Conservation (phyloP, 805 yeast genomes). For the Pichia occidentalis region DNA sequence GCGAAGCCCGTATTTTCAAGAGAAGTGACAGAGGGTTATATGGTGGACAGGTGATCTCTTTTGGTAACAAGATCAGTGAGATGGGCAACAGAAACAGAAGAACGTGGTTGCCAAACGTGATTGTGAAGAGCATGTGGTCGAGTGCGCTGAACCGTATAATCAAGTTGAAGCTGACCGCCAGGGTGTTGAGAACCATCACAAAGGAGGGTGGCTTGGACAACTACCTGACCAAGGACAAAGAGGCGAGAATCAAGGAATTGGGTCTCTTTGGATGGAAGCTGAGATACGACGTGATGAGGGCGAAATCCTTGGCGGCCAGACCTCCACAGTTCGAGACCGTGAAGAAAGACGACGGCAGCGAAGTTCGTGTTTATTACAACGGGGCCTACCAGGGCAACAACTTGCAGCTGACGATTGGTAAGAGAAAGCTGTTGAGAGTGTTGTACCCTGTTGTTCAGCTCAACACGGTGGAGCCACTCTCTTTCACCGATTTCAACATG, state of each 20-base stretch:
- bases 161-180: slow-evolving; percentile 60
- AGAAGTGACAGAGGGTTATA: slow-evolving; percentile 82
- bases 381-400: slow-evolving; percentile 38
- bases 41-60: slow-evolving; percentile 79
- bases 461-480: slow-evolving; percentile 36
- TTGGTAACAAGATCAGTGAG: slow-evolving; percentile 76
- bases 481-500: slow-evolving; percentile 42
- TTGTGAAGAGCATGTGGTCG: slow-evolving; percentile 74
- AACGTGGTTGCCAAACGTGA: slow-evolving; percentile 76
- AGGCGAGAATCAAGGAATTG: slow-evolving; percentile 85
- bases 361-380: slow-evolving; percentile 42
- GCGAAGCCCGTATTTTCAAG: slow-evolving; percentile 70
- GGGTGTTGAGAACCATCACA: slow-evolving; percentile 78
- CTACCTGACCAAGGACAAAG: slow-evolving; percentile 76
- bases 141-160: slow-evolving; percentile 59
- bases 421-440: slow-evolving; percentile 50
- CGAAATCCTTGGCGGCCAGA: slow-evolving; percentile 36
- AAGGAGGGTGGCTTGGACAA: slow-evolving; percentile 94
- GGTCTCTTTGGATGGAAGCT: slow-evolving; percentile 92
- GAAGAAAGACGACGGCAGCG: slow-evolving; percentile 26
- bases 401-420: slow-evolving; percentile 51
- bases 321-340: slow-evolving; percentile 29
- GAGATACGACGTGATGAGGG: slow-evolving; percentile 63
- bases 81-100: slow-evolving; percentile 65
- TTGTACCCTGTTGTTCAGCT: slow-evolving; percentile 46